Evolutionary conservation across 2,329 filamentous ascomycete genomes (phyloP).

Genomic region (Fusarium haematococcum): DNA sequence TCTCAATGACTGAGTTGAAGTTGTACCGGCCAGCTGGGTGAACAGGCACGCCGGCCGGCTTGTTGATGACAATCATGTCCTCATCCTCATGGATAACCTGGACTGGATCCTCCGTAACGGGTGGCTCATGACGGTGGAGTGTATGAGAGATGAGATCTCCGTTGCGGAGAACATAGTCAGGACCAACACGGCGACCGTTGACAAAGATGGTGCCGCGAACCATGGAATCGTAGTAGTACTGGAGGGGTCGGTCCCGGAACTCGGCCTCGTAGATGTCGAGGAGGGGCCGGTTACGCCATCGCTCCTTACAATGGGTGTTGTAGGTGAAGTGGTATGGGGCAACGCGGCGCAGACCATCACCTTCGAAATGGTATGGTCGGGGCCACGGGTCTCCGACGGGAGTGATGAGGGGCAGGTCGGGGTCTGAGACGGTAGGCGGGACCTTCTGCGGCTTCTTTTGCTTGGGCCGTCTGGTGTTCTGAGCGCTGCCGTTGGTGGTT

Average conservation of each 20-base stretch:
- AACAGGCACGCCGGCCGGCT: slow-evolving; percentile 93
- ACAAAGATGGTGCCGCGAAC: slow-evolving; percentile 81
- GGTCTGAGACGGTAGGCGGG: slow-evolving; percentile 33
- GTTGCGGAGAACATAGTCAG: slow-evolving; percentile 81
- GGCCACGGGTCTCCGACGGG: slow-evolving; percentile 59
- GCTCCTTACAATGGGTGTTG: slow-evolving; percentile 93
- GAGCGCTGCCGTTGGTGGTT: slow-evolving; percentile 9
- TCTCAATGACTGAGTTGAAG: slow-evolving; percentile 94
- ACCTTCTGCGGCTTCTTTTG: slow-evolving; percentile 28
- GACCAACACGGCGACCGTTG: slow-evolving; percentile 78
- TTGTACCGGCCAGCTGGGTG: slow-evolving; percentile 96
- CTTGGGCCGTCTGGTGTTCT: slow-evolving; percentile 27
- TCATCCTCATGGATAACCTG: slow-evolving; percentile 90
- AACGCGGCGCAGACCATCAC: slow-evolving; percentile 80
- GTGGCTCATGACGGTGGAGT: slow-evolving; percentile 94
- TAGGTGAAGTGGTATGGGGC: slow-evolving; percentile 93
- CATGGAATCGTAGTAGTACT: slow-evolving; percentile 91
- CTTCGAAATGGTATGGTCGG: slow-evolving; percentile 84
- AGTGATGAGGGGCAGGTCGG: slow-evolving; percentile 45
- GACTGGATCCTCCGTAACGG: slow-evolving; percentile 84
- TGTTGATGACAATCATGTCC: slow-evolving; percentile 95
- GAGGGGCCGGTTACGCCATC: slow-evolving; percentile 86
- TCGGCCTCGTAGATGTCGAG: slow-evolving; percentile 92
- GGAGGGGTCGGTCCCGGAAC: slow-evolving; percentile 86
- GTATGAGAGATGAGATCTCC: slow-evolving; percentile 94